Percentiles rank a stretch among this genome's conserved stretches.
Evolutionary conservation across 345 rosid genomes (phyloP).

Genomic region (Eutrema heterophyllum): DNA sequence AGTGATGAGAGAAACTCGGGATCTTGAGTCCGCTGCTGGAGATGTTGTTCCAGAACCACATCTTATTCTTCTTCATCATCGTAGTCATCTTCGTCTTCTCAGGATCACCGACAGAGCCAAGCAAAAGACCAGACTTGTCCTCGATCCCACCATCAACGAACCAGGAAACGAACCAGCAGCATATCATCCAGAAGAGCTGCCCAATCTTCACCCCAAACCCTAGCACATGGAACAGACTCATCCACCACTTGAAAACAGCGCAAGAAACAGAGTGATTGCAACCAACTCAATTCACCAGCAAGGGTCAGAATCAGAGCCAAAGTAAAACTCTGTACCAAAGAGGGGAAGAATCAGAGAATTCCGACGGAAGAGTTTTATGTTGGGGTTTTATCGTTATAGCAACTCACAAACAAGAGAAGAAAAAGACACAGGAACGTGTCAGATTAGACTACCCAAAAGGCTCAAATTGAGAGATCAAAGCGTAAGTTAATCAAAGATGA

Average conservation of each 20-base stretch:
- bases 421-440: slow-evolving; percentile 33
- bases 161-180: slow-evolving; percentile 74
- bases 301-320: not conserved
- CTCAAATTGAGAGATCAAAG: slow-evolving; percentile 10
- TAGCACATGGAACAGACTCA: slow-evolving; percentile 70
- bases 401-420: slow-evolving; percentile 23
- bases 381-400: slow-evolving; percentile 21
- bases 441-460: slow-evolving; percentile 3
- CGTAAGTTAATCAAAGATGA: slow-evolving; percentile 20
- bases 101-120: slow-evolving; percentile 35
- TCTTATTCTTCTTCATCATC: slow-evolving; percentile 41
- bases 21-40: slow-evolving; percentile 33
- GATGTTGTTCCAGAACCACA: slow-evolving; percentile 42
- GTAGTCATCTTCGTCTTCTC: slow-evolving; percentile 23
- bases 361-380: not conserved
- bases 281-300: not conserved
- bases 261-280: not conserved
- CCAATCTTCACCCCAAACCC: slow-evolving; percentile 85
- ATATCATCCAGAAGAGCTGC: slow-evolving; percentile 74
- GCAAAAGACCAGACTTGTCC: slow-evolving; percentile 40
- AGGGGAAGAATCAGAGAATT: not conserved
- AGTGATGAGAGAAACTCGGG: slow-evolving; percentile 52
- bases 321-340: not conserved
- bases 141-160: slow-evolving; percentile 52
- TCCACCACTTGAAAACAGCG: slow-evolving; percentile 34